Base-by-base conservation (phyloP, 208 protist genomes). In the Eutreptiella sp. region DNA sequence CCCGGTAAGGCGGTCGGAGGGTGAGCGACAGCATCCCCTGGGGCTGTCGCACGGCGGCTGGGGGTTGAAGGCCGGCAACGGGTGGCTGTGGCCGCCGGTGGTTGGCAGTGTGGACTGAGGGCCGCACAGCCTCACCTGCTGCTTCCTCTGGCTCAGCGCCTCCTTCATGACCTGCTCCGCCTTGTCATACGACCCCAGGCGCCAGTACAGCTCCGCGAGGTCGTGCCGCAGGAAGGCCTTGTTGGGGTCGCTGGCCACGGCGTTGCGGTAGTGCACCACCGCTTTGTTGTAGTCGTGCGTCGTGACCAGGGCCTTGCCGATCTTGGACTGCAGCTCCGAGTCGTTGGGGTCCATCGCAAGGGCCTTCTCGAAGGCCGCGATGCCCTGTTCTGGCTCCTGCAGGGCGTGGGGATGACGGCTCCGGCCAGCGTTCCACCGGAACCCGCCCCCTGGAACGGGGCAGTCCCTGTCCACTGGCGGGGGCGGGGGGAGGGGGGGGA, bases 211-310 rank as follows among this genome's bases (percentile, higher is more conserved):
- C 41, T 77, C 86, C 4, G 90, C 88, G 19, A 96, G 77, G 38
- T 96, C 92, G 28, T 89, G 75, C 31, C 81, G 72, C 5, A 94
- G 78, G 28, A 50, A 64, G 48, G 85, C 77, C 46, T 85, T 70
- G n/a, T 64, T 61, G 23, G 67, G 66, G 46, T 90, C 85, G 35
- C 63, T 41, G 21, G 67, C 53, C 28, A 94, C 53, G 5, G 91
- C 87, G 34, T 89, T 74, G 21, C 70, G 46, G 70, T 95, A 95
- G 77, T 92, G 95, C 4, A 74, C 67, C 27, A 94, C 79, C 0
- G 89, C 90, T 41, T 84, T 79, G 39, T 80, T 66, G 68, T 93
- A 97, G 68, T 94, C 84, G 74, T 97, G 90, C 23, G 86, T 89
- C 14, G 79, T 73, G 53, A 97, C 88, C 45, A 95, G 72, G 16